Evolutionary conservation across 2,329 filamentous ascomycete genomes (phyloP), one percentile per base, ranked within the genome.

Genomic region (Dichotomopilus funicola): DNA sequence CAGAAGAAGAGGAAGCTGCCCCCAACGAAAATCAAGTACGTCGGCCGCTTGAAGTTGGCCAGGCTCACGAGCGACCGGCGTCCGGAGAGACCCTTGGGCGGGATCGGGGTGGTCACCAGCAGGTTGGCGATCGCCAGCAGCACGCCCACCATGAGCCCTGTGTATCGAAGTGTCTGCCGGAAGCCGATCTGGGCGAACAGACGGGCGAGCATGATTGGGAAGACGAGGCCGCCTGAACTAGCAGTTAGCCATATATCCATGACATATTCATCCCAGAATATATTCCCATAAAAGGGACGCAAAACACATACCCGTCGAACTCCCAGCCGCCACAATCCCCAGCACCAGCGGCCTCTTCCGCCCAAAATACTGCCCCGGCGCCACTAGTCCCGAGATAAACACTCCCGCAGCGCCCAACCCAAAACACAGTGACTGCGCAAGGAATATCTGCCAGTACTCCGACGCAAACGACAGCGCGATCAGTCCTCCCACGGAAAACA

Each of bases 381-480:
- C 43, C 3, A 53, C 50, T 19, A 53, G 11, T 10, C 50, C 50
- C 35, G 50, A 27, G 36, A 53, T 41, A 10, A 53, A 53, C 5
- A 43, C 13, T 2, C 50, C 50, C 12, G 50, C 42, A 8, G 50
- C 50, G n/a, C 50, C 50, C 8, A 53, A 43, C 3, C 50, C 50
- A 13, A 53, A 53, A 19, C 42, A 46, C 19, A 53, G 6, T 0
- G 50, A 53, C 36, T 53, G 42, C 2, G 50, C 50, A 35, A 53
- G 42, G 8, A 53, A 53, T 35, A 53, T 53, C 43, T 53, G 50
- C 50, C 50, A 53, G 50, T 53, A 53, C 36, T 46, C 42, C 27
- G 50, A 46, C 9, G 50, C 50, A 41, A 53, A 53, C 4, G 50
- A 53, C 19, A 53, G 41, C 6, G 50, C 50, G 27, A 47, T 41